A percentile compares a stretch with the other conserved stretches of the same genome.
phyloP scores from a whole-genome alignment of 208 protist species.

The Trypanosoma mega region DNA sequence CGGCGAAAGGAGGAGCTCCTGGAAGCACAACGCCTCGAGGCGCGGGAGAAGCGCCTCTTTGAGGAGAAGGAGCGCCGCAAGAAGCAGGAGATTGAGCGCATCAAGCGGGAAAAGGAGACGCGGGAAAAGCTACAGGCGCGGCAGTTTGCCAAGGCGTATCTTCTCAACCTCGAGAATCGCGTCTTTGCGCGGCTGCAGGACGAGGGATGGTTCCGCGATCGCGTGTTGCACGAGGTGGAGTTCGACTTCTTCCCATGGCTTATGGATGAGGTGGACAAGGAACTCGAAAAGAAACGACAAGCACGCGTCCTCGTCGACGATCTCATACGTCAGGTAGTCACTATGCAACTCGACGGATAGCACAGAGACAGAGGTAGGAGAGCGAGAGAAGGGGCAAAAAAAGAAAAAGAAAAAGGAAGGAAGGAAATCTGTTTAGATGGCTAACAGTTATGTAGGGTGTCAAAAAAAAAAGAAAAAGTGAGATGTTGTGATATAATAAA shows the following conservation, averaged over 20 bases:
- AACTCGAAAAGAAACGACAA: slow-evolving; percentile 84
- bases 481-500: neutral
- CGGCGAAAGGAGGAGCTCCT: slow-evolving; percentile 95
- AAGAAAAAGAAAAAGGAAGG: neutral
- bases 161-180: slow-evolving; percentile 89
- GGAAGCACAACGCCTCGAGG: slow-evolving; percentile 94
- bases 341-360: slow-evolving; percentile 48
- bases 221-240: slow-evolving; percentile 93
- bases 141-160: slow-evolving; percentile 92
- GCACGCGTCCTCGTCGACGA: slow-evolving; percentile 79
- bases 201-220: slow-evolving; percentile 96
- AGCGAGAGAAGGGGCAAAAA: neutral
- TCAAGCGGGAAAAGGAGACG: slow-evolving; percentile 88
- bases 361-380: slow-evolving; percentile 28
- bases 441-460: neutral
- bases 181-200: slow-evolving; percentile 92
- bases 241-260: slow-evolving; percentile 95
- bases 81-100: slow-evolving; percentile 91
- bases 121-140: slow-evolving; percentile 93
- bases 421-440: neutral
- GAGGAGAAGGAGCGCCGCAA: slow-evolving; percentile 96
- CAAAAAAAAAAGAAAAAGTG: slow-evolving; percentile 3
- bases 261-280: slow-evolving; percentile 72
- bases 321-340: slow-evolving; percentile 82
- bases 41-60: slow-evolving; percentile 92